Evolutionary conservation across 768 basidiomycete genomes (phyloP), one percentile per base, ranked within the genome.

Genomic region (Auriscalpium vulgare): DNA sequence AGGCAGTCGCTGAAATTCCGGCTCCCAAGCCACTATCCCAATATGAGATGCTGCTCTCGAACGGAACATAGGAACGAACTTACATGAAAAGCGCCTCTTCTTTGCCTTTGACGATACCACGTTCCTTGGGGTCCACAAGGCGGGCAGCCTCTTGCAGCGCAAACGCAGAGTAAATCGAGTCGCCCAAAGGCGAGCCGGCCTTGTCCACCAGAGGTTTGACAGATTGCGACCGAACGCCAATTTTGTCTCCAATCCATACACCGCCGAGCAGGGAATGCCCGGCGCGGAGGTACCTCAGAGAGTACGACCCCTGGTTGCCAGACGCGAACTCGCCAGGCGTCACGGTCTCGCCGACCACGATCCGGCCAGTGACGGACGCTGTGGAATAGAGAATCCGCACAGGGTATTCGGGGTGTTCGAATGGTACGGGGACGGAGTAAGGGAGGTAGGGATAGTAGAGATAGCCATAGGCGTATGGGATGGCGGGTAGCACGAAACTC

Each of bases 91-190:
- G 72, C 3, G 80, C 89, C 63, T 79, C 83, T 57, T 82, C 73
- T 62, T 67, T 70, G 46, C 63, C 58, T 47, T 71, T 64, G 43
- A 62, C 63, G 59, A 71, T 69, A 7, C 66, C 74, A 57, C 67
- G 72, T 10, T 67, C 63, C 9, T 79, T 76, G 48, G 76, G 80
- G 57, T 83, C 75, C 11, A 87, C 80, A 35, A 97, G 69, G 10
- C 90, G 79, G 13, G 76, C 85, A 2, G 87, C 89, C 66, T 97
- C 95, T 67, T 97, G 95, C 16, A 97, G 67, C 7, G 88, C 77
- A 66, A 97, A 97, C 0, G 92, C 78, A 19, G 75, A 78, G 66
- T 95, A 95, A 48, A 95, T 85, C 1, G 89, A 88, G 63, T 91
- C 87, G 10, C 88, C 87, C 1, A 88, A 69, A 3, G 73, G 72